Evolutionary conservation across 495 filamentous ascomycete species (phyloP).

Genomic region (Jackrogersella multiformis): DNA sequence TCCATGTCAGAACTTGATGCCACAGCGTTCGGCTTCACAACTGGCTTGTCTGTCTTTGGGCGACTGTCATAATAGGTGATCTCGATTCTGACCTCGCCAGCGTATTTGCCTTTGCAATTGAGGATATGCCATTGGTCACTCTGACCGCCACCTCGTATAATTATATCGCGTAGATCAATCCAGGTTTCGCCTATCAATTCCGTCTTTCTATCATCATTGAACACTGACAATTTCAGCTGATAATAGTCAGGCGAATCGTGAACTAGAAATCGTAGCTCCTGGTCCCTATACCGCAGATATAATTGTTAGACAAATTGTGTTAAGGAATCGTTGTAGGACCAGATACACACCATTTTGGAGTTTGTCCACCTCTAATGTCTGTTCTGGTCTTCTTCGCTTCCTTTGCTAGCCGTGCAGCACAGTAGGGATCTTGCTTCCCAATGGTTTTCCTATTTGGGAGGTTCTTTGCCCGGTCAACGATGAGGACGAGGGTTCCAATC

Average conservation of each 20-base stretch:
- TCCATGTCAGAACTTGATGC: constrained; percentile 51
- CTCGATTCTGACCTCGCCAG: constrained; percentile 93
- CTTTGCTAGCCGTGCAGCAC: constrained; percentile 91
- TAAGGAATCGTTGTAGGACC: constrained; percentile 8
- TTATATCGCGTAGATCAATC: constrained; percentile 81
- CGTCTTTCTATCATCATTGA: constrained; percentile 97
- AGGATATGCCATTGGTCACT: constrained; percentile 91
- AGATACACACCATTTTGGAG: constrained; percentile 83
- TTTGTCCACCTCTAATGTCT: constrained; percentile 93
- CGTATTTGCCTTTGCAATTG: constrained; percentile 89
- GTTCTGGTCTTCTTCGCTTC: constrained; percentile 98
- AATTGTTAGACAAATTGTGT: constrained; percentile 14
- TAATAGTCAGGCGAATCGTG: constrained; percentile 97
- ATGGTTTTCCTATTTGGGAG: constrained; percentile 95
- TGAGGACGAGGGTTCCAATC: constrained; percentile 90
- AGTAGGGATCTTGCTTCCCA: constrained; percentile 98
- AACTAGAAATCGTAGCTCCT: constrained; percentile 94
- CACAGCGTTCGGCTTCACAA: constrained; percentile 59
- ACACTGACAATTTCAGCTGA: constrained; percentile 91
- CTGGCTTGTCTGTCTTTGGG: constrained; percentile 74
- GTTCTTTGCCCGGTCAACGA: constrained; percentile 95
- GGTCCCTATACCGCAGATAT: constrained; percentile 72
- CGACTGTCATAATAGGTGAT: constrained; percentile 95
- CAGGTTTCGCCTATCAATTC: constrained; percentile 94
- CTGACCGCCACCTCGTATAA: constrained; percentile 87